These are phyloP conservation scores for Sporothrix variecibatus DNA, from an alignment of 2,329 filamentous ascomycete species.

Conservation along the genomic window DNA sequence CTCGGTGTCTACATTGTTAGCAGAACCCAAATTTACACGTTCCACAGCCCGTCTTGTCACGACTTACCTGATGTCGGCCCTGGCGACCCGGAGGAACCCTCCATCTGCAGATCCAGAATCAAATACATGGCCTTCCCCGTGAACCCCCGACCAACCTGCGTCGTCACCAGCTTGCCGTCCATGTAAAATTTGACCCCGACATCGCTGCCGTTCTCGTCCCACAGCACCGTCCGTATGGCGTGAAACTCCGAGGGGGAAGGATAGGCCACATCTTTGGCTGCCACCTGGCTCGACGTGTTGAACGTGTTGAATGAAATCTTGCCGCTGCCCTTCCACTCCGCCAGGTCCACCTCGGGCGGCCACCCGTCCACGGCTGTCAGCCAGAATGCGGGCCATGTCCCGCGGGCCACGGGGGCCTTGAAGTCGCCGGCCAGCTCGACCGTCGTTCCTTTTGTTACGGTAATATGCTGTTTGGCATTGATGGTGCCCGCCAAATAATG, in stretches of 20 bases:
- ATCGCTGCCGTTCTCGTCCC: conserved; percentile 54
- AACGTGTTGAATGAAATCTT: conserved; percentile 60
- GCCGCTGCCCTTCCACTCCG: conserved; percentile 62
- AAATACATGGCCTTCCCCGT: conserved; percentile 50
- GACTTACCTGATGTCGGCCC: conserved; percentile 39
- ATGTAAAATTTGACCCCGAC: conserved; percentile 57
- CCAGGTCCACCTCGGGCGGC: conserved; percentile 62
- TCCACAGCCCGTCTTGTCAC: not conserved
- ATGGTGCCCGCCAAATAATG: conserved; percentile 55
- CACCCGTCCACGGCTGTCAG: conserved; percentile 55
- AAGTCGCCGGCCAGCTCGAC: conserved; percentile 48
- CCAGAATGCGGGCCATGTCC: conserved; percentile 63
- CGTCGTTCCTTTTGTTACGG: conserved; percentile 42
- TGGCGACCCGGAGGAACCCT: conserved; percentile 47
- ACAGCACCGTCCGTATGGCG: conserved; percentile 52
- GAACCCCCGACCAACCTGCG: conserved; percentile 53
- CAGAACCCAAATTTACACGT: not conserved
- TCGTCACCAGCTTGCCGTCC: conserved; percentile 51
- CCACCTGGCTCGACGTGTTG: conserved; percentile 50
- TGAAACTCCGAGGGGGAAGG: conserved; percentile 50
- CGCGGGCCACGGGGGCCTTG: conserved; percentile 43
- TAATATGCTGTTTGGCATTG: conserved; percentile 45
- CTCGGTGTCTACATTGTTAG: conserved; percentile 23
- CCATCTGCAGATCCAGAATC: conserved; percentile 51
- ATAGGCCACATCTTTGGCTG: conserved; percentile 52